A percentile compares a stretch with the other conserved stretches of the same genome.
Evolutionary conservation across 2,329 filamentous ascomycete species (phyloP).

Genomic region (Curvularia spicifera): DNA sequence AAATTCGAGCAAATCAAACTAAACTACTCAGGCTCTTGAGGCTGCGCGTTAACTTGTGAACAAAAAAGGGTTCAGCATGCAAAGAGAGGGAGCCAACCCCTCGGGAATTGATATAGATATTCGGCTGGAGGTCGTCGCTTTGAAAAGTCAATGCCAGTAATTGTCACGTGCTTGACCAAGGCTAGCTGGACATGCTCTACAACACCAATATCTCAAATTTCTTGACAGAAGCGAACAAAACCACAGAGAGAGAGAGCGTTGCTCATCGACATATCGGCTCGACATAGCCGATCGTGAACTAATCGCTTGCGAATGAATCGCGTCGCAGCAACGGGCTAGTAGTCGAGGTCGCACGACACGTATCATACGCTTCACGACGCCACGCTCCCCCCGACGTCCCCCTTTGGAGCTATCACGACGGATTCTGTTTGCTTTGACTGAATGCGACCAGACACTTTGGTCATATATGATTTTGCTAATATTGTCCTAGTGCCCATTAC

Average conservation of each 20-base stretch:
- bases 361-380: conserved; percentile 13
- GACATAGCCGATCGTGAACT: conserved; percentile 2
- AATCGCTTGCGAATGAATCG: conserved; percentile 8
- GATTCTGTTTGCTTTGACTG: conserved; percentile 12
- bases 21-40: background rate
- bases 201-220: background rate
- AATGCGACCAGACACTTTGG: conserved; percentile 21
- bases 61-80: background rate
- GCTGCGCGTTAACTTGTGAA: background rate
- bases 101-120: background rate
- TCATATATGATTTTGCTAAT: conserved; percentile 33
- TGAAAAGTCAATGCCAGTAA: background rate
- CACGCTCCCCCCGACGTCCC: conserved; percentile 10
- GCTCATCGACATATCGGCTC: background rate
- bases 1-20: background rate
- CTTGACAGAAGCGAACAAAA: background rate
- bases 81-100: background rate
- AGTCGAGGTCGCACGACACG: conserved; percentile 20
- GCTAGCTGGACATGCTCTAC: background rate
- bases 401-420: conserved; percentile 20
- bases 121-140: background rate
- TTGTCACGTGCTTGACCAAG: background rate
- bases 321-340: background rate
- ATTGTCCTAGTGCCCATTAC: conserved; percentile 28
- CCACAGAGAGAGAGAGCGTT: background rate